phyloP scores from a whole-genome alignment of 176 grass and related monocot genomes.

The bread wheat (Triticum aestivum) region IWGSC_CS_RefSeq_v2.1 NC_057801.1:192968256-192968755 shows the following conservation, averaged over 20 bases:
- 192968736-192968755: not conserved
- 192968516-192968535: not conserved
- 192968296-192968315: too few relatives aligned
- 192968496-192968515: not conserved
- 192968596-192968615: not conserved
- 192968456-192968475: not conserved
- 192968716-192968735: not conserved
- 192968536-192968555: not conserved
- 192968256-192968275: too few relatives aligned
- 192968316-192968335: not conserved
- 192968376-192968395: not conserved
- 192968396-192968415: not conserved
- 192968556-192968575: not conserved
- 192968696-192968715: not conserved
- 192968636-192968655: not conserved
- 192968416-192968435: not conserved
- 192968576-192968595: slow-evolving; percentile 3
- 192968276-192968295: too few relatives aligned
- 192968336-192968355: not conserved
- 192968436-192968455: not conserved
- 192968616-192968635: not conserved
- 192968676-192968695: not conserved
- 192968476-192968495: not conserved
- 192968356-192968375: not conserved
- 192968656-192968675: not conserved